Evolutionary conservation across 2,329 filamentous ascomycete species (phyloP), one percentile per base, ranked within the genome.

Genomic region (Ceratocystiopsis minuta): DNA sequence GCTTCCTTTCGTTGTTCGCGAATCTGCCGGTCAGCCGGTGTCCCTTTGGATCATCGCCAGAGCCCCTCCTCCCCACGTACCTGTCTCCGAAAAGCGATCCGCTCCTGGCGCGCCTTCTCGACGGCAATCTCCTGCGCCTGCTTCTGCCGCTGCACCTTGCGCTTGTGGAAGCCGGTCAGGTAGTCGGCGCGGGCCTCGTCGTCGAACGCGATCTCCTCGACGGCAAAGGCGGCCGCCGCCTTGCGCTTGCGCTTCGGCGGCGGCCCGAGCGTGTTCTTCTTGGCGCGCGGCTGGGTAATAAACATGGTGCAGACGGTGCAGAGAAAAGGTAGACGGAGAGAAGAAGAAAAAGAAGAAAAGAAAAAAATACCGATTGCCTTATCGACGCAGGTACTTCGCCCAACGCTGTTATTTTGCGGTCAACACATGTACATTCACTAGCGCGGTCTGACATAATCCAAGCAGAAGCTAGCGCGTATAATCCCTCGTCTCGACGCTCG

Each of bases 151-250:
- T 85, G 80, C 41, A 82, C 64, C 60, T 95, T 96, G 59, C 90
- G 80, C 68, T 96, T 98, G 66, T 88, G 87, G 62, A 98, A 98
- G 3, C 90, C 90, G 0, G 86, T 95, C 44, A 98, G 68, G 56
- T 83, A 98, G 54, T 96, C 86, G 49, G 80, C 66, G 49, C 90
- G 78, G 37, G 82, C 82, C 46, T 70, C 68, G 46, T 70, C 63
- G 62, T 98, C 86, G 62, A 96, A 98, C 41, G 66, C 75, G 58
- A 98, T 80, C 57, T 93, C 84, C 54, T 87, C 83, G 46, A 83
- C 66, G 34, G 66, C 61, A 37, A 66, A 64, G 14, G 67, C 55
- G 24, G 24, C 24, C 6, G 5, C 24, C 47, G 60, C 58, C 57
- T 80, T 83, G 49, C 80, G 68, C 54, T 75, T 79, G 60, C 62